Evolutionary conservation across 169 alveolate genomes (phyloP), one percentile per base, ranked within the genome.

Genomic region (Plasmodium chabaudi): DNA sequence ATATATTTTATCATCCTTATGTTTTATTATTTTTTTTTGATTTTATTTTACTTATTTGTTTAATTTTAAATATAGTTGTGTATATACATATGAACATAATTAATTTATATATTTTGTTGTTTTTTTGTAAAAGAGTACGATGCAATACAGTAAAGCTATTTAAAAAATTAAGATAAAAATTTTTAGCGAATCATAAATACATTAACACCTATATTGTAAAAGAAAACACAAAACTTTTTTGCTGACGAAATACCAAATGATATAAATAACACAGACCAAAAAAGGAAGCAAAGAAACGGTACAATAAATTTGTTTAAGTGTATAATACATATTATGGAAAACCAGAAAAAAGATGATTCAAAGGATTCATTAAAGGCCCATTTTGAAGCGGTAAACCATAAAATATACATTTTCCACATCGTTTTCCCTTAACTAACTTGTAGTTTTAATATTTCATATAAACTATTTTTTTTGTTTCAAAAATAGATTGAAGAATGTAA

Each of bases 401-500:
- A 25, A 71, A 51, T 25, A 9, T 53, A 23, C 44, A 5, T 39
- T 19, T 67, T 23, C 42, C 42, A 34, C 7, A 3, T 0, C 5
- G 0, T 21, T 59, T 51, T 46, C 61, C 46, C 19, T 17, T 63
- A 15, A 51, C 27, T 63, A 15, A 51, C 27, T 55, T 46, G 9
- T 60, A 60, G 61, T n/a, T 44, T 53, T 59, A 15, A n/a, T 10
- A 21, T 25, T 74, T 74, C 61, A 59, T 39, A 25, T 15, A 10
- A 42, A 39, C 17, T 53, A 49, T 53, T 51, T 13, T 63, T 59
- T 56, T 56, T n/a, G 53, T 34, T 23, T 73, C 23, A 25, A n/a
- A 17, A 9, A 63, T 64, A 69, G 94, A 79, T 72, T 75, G 93
- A 73, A 21, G 89, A 63, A 49, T 93, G 96, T 68, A 56, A 64